Evolutionary conservation across 257 asterid genomes (phyloP).

Genomic region (Solanum lycopersicoides): DNA sequence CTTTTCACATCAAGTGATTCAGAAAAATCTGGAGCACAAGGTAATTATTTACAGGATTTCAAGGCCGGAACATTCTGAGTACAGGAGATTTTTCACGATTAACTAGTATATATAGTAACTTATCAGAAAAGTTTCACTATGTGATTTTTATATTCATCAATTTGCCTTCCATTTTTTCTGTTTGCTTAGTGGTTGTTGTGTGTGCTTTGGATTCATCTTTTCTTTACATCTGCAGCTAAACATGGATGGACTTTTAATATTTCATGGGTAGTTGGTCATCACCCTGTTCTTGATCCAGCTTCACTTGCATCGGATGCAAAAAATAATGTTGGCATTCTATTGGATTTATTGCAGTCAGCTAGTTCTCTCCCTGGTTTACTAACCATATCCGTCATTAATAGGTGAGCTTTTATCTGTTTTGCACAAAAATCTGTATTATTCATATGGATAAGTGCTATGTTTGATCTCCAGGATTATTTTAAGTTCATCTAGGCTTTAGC

Average conservation of each 20-base stretch:
- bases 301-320: conserved; percentile 65
- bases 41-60: conserved; percentile 22
- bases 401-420: conserved; percentile 42
- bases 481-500: background rate
- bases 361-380: conserved; percentile 65
- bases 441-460: background rate
- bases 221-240: conserved; percentile 37
- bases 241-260: conserved; percentile 53
- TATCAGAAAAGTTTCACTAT: background rate
- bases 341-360: conserved; percentile 68
- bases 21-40: conserved; percentile 45
- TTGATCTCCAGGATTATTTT: background rate
- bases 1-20: conserved; percentile 59
- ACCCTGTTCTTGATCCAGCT: conserved; percentile 64
- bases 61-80: background rate
- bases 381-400: conserved; percentile 68
- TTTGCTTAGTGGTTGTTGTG: background rate
- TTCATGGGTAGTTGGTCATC: conserved; percentile 71
- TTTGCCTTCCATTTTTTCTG: background rate
- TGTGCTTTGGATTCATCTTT: conserved; percentile 4
- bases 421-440: background rate
- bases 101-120: background rate
- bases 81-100: conserved; percentile 2
- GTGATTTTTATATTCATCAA: background rate
- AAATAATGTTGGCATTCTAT: conserved; percentile 48